phyloP scores from a whole-genome alignment of 1,284 basidiomycete species.

The Leccinum cinnamomeum region DNA sequence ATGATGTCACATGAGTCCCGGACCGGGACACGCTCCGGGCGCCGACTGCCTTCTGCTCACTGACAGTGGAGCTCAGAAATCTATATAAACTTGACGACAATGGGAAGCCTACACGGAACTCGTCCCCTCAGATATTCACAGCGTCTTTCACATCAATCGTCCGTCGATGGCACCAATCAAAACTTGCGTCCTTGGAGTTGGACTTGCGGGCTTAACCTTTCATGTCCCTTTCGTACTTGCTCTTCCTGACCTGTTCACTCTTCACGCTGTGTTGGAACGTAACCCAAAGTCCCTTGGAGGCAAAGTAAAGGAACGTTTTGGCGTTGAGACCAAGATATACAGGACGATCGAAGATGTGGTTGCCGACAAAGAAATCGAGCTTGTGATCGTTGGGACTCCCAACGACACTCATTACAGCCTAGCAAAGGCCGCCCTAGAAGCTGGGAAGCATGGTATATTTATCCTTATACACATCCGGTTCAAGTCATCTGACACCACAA shows the following conservation, averaged over 20 bases:
- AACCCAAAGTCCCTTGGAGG: constrained; percentile 60
- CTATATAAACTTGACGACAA: constrained; percentile 16
- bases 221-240: constrained; percentile 79
- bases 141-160: not conserved
- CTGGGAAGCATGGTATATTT: constrained; percentile 73
- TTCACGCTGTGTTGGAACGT: constrained; percentile 67
- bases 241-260: constrained; percentile 69
- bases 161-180: constrained; percentile 49
- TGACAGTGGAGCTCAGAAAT: not conserved
- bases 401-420: constrained; percentile 79
- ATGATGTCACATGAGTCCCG: constrained; percentile 17
- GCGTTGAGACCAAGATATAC: constrained; percentile 57
- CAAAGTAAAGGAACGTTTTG: constrained; percentile 63
- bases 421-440: constrained; percentile 62
- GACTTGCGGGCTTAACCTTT: constrained; percentile 74
- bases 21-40: not conserved
- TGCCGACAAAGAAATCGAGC: constrained; percentile 59
- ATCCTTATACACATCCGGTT: not conserved
- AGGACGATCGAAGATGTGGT: constrained; percentile 56
- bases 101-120: not conserved
- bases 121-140: not conserved
- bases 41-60: not conserved
- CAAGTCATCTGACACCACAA: constrained; percentile 3
- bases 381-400: constrained; percentile 75
- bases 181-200: constrained; percentile 74